Evolutionary conservation across 805 yeast species (phyloP).

Genomic region (Candida mattraensis): DNA sequence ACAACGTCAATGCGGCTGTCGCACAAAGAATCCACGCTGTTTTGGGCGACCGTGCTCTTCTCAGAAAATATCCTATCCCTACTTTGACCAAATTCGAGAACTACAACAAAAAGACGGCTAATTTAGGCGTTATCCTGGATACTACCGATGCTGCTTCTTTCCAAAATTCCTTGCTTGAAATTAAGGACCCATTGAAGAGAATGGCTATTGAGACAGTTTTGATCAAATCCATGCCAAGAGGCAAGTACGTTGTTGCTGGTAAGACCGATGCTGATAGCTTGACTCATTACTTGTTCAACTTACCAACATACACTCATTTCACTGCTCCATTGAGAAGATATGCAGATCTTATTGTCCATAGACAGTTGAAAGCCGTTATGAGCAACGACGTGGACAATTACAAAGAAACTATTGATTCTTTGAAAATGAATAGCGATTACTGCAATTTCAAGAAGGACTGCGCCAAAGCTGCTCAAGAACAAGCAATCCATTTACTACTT

Average conservation of each 20-base stretch:
- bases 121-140: constrained; percentile 68
- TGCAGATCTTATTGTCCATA: constrained; percentile 88
- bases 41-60: constrained; percentile 76
- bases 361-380: constrained; percentile 77
- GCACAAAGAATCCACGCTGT: constrained; percentile 77
- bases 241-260: constrained; percentile 87
- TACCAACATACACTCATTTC: constrained; percentile 89
- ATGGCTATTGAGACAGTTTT: constrained; percentile 76
- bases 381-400: constrained; percentile 39
- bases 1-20: constrained; percentile 79
- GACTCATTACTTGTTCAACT: constrained; percentile 77
- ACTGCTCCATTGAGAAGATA: constrained; percentile 91
- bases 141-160: constrained; percentile 70
- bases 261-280: constrained; percentile 74
- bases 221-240: constrained; percentile 78
- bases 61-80: constrained; percentile 88
- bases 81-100: constrained; percentile 76
- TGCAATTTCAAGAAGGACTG: constrained; percentile 96
- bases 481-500: constrained; percentile 81
- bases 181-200: constrained; percentile 62
- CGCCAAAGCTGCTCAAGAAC: constrained; percentile 90
- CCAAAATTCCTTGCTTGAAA: constrained; percentile 64
- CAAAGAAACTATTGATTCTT: constrained; percentile 59
- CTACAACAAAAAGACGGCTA: constrained; percentile 67
- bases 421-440: constrained; percentile 83